phyloP scores from a whole-genome alignment of 768 basidiomycete genomes.

The Kwoniella bestiolae region DNA sequence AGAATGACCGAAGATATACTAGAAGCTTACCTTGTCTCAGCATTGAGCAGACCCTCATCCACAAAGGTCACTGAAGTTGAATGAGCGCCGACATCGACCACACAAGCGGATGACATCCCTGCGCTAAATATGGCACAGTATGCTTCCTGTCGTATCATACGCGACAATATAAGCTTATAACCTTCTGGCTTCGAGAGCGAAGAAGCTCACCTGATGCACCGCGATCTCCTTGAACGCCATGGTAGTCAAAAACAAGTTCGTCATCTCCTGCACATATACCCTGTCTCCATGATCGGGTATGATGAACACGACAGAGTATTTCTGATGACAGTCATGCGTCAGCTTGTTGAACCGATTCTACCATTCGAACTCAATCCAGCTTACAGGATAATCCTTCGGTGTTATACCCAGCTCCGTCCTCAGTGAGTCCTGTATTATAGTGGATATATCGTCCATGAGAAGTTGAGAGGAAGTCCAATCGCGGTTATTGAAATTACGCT shows the following conservation, averaged over 20 bases:
- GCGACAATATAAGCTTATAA: neutral
- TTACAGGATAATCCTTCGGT: constrained; percentile 42
- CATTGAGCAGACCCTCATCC: constrained; percentile 85
- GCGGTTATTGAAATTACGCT: constrained; percentile 77
- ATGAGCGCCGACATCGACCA: constrained; percentile 89
- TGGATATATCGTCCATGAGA: constrained; percentile 76
- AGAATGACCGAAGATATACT: neutral
- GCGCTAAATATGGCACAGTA: constrained; percentile 93
- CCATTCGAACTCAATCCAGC: neutral
- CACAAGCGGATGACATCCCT: constrained; percentile 90
- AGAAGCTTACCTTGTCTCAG: constrained; percentile 79
- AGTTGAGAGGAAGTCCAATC: constrained; percentile 70
- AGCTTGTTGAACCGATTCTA: neutral
- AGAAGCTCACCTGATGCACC: constrained; percentile 74
- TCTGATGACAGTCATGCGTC: constrained; percentile 62
- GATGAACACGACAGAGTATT: constrained; percentile 82
- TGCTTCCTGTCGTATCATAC: constrained; percentile 68
- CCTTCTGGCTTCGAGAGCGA: neutral
- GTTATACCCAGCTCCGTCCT: constrained; percentile 35
- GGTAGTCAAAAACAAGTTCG: constrained; percentile 70
- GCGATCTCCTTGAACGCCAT: constrained; percentile 94
- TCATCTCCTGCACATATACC: constrained; percentile 76
- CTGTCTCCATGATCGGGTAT: constrained; percentile 92
- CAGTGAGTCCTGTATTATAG: constrained; percentile 68
- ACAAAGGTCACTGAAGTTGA: constrained; percentile 87